These are phyloP conservation scores for Geranomyces variabilis DNA, from an alignment of 192 early-diverging fungal genomes.

Conservation along the genomic window DNA sequence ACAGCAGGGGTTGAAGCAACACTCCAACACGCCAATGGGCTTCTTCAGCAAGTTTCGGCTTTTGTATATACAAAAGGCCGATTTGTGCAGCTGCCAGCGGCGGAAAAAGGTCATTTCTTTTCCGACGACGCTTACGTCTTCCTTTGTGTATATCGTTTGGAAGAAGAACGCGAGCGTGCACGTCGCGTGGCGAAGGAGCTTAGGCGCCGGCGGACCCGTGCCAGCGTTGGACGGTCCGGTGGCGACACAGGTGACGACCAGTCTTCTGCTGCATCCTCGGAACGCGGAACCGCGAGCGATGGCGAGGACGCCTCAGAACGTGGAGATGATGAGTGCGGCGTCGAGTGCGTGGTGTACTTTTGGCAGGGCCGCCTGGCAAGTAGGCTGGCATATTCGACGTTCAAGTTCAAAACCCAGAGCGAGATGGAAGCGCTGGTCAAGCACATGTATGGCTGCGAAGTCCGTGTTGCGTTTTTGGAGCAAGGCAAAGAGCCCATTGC, in stretches of 20 bases:
- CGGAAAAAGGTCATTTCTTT: constrained; percentile 52
- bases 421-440: constrained; percentile 54
- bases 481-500: constrained; percentile 54
- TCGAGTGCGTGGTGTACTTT: constrained; percentile 63
- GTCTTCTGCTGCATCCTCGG: background rate
- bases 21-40: constrained; percentile 38
- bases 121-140: constrained; percentile 56
- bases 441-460: constrained; percentile 49
- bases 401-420: constrained; percentile 49
- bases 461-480: constrained; percentile 42
- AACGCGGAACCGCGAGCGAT: background rate
- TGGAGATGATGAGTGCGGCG: constrained; percentile 9
- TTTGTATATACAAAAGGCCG: constrained; percentile 51
- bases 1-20: constrained; percentile 22
- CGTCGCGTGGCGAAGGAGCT: constrained; percentile 26
- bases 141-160: constrained; percentile 52
- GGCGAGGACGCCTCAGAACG: constrained; percentile 6
- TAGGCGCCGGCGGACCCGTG: constrained; percentile 3
- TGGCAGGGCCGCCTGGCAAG: constrained; percentile 47
- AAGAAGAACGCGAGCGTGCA: constrained; percentile 30
- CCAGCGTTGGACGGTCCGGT: background rate
- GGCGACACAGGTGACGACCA: background rate
- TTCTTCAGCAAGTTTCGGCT: constrained; percentile 34
- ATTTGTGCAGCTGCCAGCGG: constrained; percentile 44
- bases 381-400: constrained; percentile 49